Evolutionary conservation across 768 basidiomycete genomes (phyloP).

Genomic region (Kwoniella sp.): DNA sequence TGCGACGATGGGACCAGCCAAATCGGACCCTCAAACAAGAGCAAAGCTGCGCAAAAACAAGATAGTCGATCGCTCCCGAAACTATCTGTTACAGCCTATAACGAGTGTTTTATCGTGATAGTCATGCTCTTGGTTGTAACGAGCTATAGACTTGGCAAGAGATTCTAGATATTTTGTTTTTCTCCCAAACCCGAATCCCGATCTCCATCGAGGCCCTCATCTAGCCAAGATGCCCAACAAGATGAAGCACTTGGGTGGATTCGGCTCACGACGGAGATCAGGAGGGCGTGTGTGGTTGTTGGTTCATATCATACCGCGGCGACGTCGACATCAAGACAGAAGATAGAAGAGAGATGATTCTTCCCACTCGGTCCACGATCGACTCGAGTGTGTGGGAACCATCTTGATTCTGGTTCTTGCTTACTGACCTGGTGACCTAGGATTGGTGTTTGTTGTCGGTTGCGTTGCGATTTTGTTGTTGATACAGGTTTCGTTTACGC

Average conservation of each 20-base stretch:
- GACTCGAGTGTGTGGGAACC: constrained; percentile 1
- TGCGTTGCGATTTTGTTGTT: no score
- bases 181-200: background rate
- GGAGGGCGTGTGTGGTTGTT: background rate
- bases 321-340: constrained; percentile 1
- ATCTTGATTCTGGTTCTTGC: constrained; percentile 6
- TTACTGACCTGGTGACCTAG: constrained; percentile 18
- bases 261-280: background rate
- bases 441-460: background rate
- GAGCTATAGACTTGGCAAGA: constrained; percentile 3
- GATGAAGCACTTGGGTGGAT: no score
- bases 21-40: no score
- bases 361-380: background rate
- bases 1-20: no score
- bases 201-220: background rate
- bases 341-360: background rate
- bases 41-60: background rate
- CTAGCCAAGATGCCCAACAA: no score
- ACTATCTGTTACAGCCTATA: constrained; percentile 6
- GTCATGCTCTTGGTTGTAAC: background rate
- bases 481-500: no score
- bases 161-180: background rate
- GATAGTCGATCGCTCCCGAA: background rate
- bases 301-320: constrained; percentile 4
- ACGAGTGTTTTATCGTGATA: constrained; percentile 2